phyloP scores from a whole-genome alignment of 805 yeast genomes.

The Ogataea kodamae region DNA sequence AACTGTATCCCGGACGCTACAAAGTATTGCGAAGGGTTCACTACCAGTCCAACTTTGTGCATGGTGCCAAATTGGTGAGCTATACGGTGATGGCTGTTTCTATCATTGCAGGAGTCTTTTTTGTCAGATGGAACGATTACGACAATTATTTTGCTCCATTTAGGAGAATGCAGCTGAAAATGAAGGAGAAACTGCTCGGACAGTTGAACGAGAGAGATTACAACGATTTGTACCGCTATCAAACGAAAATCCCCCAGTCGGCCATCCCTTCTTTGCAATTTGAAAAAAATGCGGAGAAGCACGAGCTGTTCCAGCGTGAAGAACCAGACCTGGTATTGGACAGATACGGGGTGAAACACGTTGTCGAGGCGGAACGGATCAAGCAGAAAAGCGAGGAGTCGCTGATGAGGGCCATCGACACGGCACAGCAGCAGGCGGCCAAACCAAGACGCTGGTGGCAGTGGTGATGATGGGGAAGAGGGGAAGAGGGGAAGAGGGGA shows the following conservation, averaged over 20 bases:
- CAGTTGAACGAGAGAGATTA: conserved; percentile 54
- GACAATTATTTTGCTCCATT: conserved; percentile 72
- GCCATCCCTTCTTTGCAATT: conserved; percentile 36
- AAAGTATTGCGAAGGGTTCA: conserved; percentile 63
- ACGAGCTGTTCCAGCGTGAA: conserved; percentile 32
- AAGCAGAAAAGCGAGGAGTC: conserved; percentile 66
- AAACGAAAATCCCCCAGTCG: conserved; percentile 38
- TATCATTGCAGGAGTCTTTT: conserved; percentile 59
- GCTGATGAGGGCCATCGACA: conserved; percentile 42
- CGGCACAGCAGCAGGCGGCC: conserved; percentile 35
- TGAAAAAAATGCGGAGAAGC: conserved; percentile 37
- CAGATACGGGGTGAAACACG: conserved; percentile 58
- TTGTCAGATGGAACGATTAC: conserved; percentile 79
- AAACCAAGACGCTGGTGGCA: conserved; percentile 4
- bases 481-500: no score
- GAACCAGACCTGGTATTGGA: conserved; percentile 53
- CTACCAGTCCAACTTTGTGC: conserved; percentile 48
- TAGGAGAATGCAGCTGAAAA: conserved; percentile 55
- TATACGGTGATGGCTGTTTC: conserved; percentile 46
- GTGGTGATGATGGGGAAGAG: conserved; percentile 4
- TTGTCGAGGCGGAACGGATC: conserved; percentile 69
- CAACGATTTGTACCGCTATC: conserved; percentile 51
- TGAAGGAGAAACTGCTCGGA: conserved; percentile 54
- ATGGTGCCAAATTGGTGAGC: conserved; percentile 60
- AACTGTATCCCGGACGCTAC: conserved; percentile 73